Conservation (phyloP, 129 eudicot species). For the Pulicaria dysenterica region DNA sequence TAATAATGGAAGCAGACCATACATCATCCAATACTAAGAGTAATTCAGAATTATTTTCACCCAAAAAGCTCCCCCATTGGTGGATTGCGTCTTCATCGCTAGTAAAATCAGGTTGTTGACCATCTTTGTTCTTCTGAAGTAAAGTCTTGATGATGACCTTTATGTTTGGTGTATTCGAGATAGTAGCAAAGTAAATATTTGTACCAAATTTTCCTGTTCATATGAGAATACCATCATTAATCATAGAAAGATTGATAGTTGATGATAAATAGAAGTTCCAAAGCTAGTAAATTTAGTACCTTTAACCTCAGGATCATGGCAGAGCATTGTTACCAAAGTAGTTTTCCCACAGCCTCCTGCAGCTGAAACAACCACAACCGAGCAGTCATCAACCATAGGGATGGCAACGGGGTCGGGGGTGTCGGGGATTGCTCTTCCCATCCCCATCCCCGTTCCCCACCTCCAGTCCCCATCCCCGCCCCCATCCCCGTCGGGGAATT, state of each 20-base stretch:
- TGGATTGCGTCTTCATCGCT: conserved; percentile 45
- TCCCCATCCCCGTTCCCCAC: too few relatives aligned
- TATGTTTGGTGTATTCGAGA: conserved; percentile 34
- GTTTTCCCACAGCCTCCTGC: conserved; percentile 20
- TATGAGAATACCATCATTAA: background rate
- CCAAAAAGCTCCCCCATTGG: conserved; percentile 40
- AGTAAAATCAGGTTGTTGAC: conserved; percentile 30
- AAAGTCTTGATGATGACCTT: conserved; percentile 27
- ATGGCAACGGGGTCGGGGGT: too few relatives aligned
- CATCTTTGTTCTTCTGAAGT: conserved; percentile 20
- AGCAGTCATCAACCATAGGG: conserved; percentile 20
- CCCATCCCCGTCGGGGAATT: too few relatives aligned
- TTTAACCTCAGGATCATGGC: conserved; percentile 6
- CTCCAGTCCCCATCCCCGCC: too few relatives aligned
- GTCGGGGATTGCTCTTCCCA: too few relatives aligned
- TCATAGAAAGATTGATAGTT: background rate
- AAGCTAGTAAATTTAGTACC: conserved; percentile 3
- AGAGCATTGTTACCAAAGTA: conserved; percentile 6
- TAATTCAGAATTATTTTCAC: conserved; percentile 20
- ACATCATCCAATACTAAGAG: conserved; percentile 57
- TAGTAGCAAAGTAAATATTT: conserved; percentile 47
- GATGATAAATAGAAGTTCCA: too few relatives aligned
- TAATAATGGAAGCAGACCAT: conserved; percentile 38
- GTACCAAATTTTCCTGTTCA: conserved; percentile 33
- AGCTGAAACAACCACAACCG: conserved; percentile 19